Percentiles rank a stretch among this genome's conserved stretches.
Evolutionary conservation across 1,284 basidiomycete genomes (phyloP).

Genomic region (Ustilago shanxiensis): DNA sequence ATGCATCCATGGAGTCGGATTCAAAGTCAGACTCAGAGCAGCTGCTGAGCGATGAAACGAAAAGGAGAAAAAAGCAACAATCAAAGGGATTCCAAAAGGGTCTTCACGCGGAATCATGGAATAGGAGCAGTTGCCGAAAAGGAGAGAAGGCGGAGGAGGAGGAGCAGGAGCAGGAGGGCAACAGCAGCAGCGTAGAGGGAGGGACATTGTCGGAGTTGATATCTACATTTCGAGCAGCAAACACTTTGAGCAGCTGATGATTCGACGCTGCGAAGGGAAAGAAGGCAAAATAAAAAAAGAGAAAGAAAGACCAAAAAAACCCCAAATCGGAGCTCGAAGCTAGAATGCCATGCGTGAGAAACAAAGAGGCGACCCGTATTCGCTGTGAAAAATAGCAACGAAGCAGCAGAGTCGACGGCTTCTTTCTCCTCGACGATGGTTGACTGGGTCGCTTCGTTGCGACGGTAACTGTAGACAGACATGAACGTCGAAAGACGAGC

Average conservation of each 20-base stretch:
- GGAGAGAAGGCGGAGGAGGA: not conserved
- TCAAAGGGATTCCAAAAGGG: not conserved
- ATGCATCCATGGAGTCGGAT: slow-evolving; percentile 12
- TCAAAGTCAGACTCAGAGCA: slow-evolving; percentile 22
- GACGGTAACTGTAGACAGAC: not conserved
- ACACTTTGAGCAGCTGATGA: not conserved
- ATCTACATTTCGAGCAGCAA: not conserved
- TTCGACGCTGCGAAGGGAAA: no score
- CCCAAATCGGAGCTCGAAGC: slow-evolving; percentile 7
- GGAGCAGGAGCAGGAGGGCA: no score
- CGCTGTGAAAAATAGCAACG: no score
- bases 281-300: no score
- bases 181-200: not conserved
- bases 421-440: not conserved
- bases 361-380: not conserved
- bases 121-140: not conserved
- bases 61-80: no score
- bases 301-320: no score
- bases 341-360: not conserved
- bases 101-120: not conserved
- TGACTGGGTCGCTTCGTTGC: not conserved
- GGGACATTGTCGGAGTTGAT: slow-evolving; percentile 5
- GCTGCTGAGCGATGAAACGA: not conserved
- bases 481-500: not conserved
- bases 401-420: not conserved